Evolutionary conservation across 2,329 filamentous ascomycete species (phyloP).

Genomic region (Nemania bipapillata): DNA sequence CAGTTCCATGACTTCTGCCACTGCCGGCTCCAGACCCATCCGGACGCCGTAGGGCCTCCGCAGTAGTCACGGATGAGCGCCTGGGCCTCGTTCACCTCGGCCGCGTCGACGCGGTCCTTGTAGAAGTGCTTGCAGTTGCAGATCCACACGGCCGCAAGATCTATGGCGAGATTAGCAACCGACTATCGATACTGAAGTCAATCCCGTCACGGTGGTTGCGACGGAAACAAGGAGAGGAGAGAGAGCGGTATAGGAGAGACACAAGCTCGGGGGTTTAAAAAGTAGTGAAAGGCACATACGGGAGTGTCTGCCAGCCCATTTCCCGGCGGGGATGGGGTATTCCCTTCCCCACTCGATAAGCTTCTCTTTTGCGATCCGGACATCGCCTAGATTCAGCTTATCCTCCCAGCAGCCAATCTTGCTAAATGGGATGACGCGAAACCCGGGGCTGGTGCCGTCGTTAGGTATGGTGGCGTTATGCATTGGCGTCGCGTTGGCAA

Average conservation of each 20-base stretch:
- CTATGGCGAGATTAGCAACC: not conserved
- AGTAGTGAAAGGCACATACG: too few species aligned
- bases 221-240: too few species aligned
- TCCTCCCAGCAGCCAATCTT: conserved; percentile 20
- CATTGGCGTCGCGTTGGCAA: not conserved
- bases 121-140: conserved; percentile 34
- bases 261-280: not conserved
- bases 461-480: not conserved
- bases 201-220: too few species aligned
- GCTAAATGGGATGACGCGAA: not conserved
- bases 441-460: not conserved
- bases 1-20: conserved; percentile 29
- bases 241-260: not conserved
- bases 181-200: not conserved
- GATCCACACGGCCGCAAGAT: conserved; percentile 15
- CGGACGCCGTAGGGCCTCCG: not conserved
- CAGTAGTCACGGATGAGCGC: not conserved
- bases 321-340: not conserved
- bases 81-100: conserved; percentile 23
- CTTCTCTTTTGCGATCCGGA: not conserved
- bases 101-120: not conserved
- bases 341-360: conserved; percentile 8
- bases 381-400: not conserved
- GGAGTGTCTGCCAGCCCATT: not conserved
- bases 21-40: conserved; percentile 28